Conservation (phyloP, 2,329 filamentous ascomycete species). For the Metarhizium guizhouense region DNA sequence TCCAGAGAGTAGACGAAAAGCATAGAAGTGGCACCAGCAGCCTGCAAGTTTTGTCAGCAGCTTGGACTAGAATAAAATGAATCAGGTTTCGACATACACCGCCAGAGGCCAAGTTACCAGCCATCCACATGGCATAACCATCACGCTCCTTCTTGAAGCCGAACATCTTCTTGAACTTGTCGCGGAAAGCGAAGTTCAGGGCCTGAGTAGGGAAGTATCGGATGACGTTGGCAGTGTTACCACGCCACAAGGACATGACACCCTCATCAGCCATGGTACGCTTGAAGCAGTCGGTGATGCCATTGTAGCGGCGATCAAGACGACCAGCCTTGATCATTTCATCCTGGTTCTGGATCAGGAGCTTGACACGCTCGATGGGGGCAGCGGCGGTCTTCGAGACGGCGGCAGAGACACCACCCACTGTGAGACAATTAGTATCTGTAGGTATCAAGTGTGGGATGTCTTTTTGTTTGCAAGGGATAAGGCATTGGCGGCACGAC, state of each 20-base stretch:
- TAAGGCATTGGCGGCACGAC: background rate
- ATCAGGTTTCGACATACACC: slow-evolving; percentile 60
- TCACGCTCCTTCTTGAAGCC: slow-evolving; percentile 99
- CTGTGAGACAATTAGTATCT: slow-evolving; percentile 36
- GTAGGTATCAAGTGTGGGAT: no score
- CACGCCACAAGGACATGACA: slow-evolving; percentile 93
- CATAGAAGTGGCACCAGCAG: slow-evolving; percentile 98
- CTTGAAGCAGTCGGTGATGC: slow-evolving; percentile 91
- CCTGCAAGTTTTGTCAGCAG: slow-evolving; percentile 34
- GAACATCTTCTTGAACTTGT: slow-evolving; percentile 99
- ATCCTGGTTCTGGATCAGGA: slow-evolving; percentile 99
- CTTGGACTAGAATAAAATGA: background rate
- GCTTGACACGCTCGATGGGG: slow-evolving; percentile 99
- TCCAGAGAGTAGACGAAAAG: slow-evolving; percentile 99
- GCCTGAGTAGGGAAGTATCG: slow-evolving; percentile 99
- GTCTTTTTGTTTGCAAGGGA: slow-evolving; percentile 3
- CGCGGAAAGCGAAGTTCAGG: slow-evolving; percentile 99
- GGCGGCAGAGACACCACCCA: slow-evolving; percentile 99
- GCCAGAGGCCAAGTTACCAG: slow-evolving; percentile 98
- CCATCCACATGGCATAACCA: slow-evolving; percentile 98
- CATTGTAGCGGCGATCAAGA: slow-evolving; percentile 94
- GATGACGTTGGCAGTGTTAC: slow-evolving; percentile 99
- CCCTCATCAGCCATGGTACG: slow-evolving; percentile 87
- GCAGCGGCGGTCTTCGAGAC: slow-evolving; percentile 99
- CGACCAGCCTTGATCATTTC: slow-evolving; percentile 99